Evolutionary conservation across 1,284 basidiomycete species (phyloP), one percentile per base, ranked within the genome.

Genomic region (Ganoderma boninense): DNA sequence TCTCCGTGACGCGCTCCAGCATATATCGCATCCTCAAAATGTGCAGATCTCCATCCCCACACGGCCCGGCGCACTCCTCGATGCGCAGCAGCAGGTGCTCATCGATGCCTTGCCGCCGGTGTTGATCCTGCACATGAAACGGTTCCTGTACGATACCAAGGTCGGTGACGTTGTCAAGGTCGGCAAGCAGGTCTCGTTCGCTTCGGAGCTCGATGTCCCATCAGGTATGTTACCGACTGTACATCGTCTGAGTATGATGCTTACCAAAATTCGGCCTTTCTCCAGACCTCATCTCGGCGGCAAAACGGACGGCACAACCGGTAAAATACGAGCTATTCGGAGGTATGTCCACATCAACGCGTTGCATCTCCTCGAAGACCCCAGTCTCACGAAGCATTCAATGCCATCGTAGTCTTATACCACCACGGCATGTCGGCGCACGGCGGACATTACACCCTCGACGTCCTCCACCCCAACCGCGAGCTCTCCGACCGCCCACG

Each of bases 381-480:
- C 35, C 56, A 59, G 18, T 32, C 69, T 57, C 16, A 59, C 40
- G 7, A 46, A 40, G 52, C 23, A 23, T 44, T 62, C 29, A 32
- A 32, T 32, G 29, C 64, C 44, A 61, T n/a, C 0, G 1, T 76
- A 94, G 96, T 94, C 26, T 85, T 99, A 10, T 99, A 99, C 81
- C 97, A 99, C 81, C 97, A 99, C 77, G 97, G 97, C 2, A 85
- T 88, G 61, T 94, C 94, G 16, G 96, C 97, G 0, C 92, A 92
- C 0, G 97, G 97, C 8, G 97, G 97, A 0, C 97, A 99, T 81
- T 99, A 99, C 84, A 99, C 97, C 1, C 90, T 98, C 59, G 94
- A 97, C 73, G 94, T 98, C 1, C 84, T 97, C 10, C 92, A 96
- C 71, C 93, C 95, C 26, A 90, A 90, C 75, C 88, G 90, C 16